Evolutionary conservation across 23 red algal species (phyloP).

Genomic region (Gracilariopsis chorda): DNA sequence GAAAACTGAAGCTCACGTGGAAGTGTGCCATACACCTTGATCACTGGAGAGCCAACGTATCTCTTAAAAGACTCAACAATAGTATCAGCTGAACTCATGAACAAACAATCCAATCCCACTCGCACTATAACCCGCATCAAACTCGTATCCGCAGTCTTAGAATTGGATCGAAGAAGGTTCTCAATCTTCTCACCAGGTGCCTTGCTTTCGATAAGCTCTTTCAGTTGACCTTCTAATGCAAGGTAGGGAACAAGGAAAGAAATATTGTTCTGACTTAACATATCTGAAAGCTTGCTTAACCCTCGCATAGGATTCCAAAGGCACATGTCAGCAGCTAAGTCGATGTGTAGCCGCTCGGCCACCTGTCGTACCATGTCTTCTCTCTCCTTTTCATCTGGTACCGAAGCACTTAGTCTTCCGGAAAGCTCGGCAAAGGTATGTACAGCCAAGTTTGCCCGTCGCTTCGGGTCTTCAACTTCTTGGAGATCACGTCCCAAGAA

Average conservation of each 20-base stretch:
- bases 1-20: constrained; percentile 34
- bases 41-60: neutral
- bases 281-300: neutral
- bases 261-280: constrained; percentile 20
- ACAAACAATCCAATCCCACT: constrained; percentile 28
- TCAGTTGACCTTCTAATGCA: neutral
- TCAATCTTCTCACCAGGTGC: neutral
- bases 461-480: constrained; percentile 36
- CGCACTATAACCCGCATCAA: constrained; percentile 36
- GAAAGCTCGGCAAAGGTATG: constrained; percentile 35
- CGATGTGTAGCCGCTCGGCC: constrained; percentile 12
- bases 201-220: constrained; percentile 4
- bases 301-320: constrained; percentile 29
- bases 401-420: constrained; percentile 7
- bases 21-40: neutral
- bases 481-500: constrained; percentile 36
- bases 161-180: neutral
- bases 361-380: neutral
- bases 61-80: constrained; percentile 18
- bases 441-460: constrained; percentile 29
- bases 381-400: neutral
- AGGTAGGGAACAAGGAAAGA: constrained; percentile 35
- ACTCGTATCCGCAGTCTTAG: neutral
- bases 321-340: constrained; percentile 27
- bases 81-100: constrained; percentile 10